phyloP scores from a whole-genome alignment of 352 stramenopile species.

The Globisporangium apiculatum region DNA sequence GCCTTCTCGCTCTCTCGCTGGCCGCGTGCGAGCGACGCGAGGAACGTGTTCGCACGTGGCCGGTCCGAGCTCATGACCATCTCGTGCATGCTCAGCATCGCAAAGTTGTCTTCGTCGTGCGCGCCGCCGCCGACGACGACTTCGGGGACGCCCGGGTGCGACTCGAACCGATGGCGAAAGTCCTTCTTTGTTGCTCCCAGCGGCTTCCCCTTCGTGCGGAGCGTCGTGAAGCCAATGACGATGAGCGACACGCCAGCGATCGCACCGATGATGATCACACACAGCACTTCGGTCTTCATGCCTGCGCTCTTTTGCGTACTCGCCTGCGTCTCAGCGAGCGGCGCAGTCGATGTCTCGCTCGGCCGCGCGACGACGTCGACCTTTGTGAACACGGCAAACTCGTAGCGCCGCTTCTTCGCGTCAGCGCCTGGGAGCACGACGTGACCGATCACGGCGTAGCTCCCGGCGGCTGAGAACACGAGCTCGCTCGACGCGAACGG shows the following conservation, averaged over 20 bases:
- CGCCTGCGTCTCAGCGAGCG: slow-evolving; percentile 11
- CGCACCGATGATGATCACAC: slow-evolving; percentile 60
- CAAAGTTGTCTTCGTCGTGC: slow-evolving; percentile 64
- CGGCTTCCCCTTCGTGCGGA: slow-evolving; percentile 32
- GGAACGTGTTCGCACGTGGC: slow-evolving; percentile 33
- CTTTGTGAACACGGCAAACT: slow-evolving; percentile 61
- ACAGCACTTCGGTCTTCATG: slow-evolving; percentile 55
- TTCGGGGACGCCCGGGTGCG: slow-evolving; percentile 17
- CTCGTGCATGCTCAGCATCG: slow-evolving; percentile 75
- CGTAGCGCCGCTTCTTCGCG: slow-evolving; percentile 36
- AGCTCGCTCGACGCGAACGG: slow-evolving; percentile 49
- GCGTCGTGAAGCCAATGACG: slow-evolving; percentile 56
- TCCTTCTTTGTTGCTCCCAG: slow-evolving; percentile 13
- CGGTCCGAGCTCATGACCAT: slow-evolving; percentile 37
- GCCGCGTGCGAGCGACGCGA: slow-evolving; percentile 26
- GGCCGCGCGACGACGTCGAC: slow-evolving; percentile 24
- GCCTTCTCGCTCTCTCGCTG: slow-evolving; percentile 19
- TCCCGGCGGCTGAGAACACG: slow-evolving; percentile 36
- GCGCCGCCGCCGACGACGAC: slow-evolving; percentile 20
- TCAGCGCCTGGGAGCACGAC: slow-evolving; percentile 46
- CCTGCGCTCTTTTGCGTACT: slow-evolving; percentile 10
- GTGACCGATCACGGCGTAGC: slow-evolving; percentile 52
- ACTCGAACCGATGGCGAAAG: slow-evolving; percentile 1
- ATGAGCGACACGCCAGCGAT: slow-evolving; percentile 60
- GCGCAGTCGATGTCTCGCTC: slow-evolving; percentile 20